Base-by-base conservation (phyloP, 257 asterid species). In the Paraleonurus japonicus region DNA sequence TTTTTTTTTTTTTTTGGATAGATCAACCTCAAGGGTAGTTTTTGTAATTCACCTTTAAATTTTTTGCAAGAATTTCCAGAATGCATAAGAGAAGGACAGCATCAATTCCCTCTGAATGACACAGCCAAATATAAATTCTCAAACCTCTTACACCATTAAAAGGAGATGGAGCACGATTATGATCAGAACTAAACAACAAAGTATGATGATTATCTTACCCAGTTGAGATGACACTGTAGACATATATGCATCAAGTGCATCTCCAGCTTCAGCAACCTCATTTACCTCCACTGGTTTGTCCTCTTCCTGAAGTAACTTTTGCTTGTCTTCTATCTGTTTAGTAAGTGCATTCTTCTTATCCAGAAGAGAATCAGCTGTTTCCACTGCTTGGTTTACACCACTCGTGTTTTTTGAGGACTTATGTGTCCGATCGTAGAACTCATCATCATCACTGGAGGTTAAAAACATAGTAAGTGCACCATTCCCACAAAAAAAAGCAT, bases 181-280 rank as follows among this genome's bases (percentile, higher is more conserved):
- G 59, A 45, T 61, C 45, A 65, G 12, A 63, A 48, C 27, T 16
- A 35, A n/a, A 22, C 1, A 39, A 33, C n/a, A 35, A 16, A 59
- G 33, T 71, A 55, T 63, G 61, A 76, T 39, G 70, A 63, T 45
- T 61, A 67, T 59, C 84, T 69, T 65, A 92, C 99, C 99, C 74
- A 95, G 80, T 78, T 89, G 96, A 82, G 99, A 82, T 76, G 99
- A 95, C 76, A 95, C 90, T 30, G 90, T 75, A 22, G 96, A 84
- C 99, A 95, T 95, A 83, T 83, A 95, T 30, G 96, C 88, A 84
- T 95, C 99, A 68, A 95, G 99, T 78, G 84, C 96, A 81, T 95
- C 99, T 80, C 95, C 98, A 57, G 86, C 80, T 77, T 82, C 94
- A 51, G 78, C 63, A 28, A 66, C 80, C 76, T 83, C 87, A 35